A percentile compares a stretch with the other conserved stretches of the same genome.
phyloP scores from a whole-genome alignment of 805 yeast genomes.

The Hemisphaericaspora nanyangensis region DNA sequence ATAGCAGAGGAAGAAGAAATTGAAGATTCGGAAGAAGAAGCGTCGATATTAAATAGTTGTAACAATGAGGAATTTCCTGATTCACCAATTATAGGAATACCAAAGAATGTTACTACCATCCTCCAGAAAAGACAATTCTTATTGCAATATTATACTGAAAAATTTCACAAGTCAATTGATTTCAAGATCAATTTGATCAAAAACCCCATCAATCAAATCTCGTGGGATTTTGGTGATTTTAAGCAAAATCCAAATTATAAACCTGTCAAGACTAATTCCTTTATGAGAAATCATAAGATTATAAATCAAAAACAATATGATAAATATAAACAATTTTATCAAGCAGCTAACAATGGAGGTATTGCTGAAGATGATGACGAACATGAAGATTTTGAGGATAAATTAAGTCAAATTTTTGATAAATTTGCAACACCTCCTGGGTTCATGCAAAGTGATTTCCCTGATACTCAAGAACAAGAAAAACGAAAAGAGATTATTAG shows the following conservation, averaged over 20 bases:
- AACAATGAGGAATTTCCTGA: slow-evolving; percentile 4
- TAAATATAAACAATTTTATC: slow-evolving; percentile 1
- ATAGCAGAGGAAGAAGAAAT: slow-evolving; percentile 6
- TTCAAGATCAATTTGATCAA: slow-evolving; percentile 21
- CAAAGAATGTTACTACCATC: slow-evolving; percentile 1
- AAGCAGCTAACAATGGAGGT: background rate
- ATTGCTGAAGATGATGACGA: slow-evolving; percentile 6
- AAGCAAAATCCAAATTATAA: slow-evolving; percentile 11
- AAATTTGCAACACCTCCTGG: slow-evolving; percentile 39
- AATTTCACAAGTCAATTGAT: slow-evolving; percentile 14
- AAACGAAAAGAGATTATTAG: slow-evolving; percentile 17
- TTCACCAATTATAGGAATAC: slow-evolving; percentile 4
- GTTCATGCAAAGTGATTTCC: slow-evolving; percentile 36
- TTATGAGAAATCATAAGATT: slow-evolving; percentile 3
- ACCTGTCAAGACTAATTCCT: slow-evolving; percentile 1
- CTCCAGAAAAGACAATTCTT: slow-evolving; percentile 6
- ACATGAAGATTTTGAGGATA: slow-evolving; percentile 10
- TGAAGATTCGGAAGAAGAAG: slow-evolving; percentile 15
- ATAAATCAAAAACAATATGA: slow-evolving; percentile 5
- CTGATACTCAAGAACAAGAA: slow-evolving; percentile 28
- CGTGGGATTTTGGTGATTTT: slow-evolving; percentile 37
- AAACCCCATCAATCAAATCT: slow-evolving; percentile 35
- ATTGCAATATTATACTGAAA: slow-evolving; percentile 13
- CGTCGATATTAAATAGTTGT: slow-evolving; percentile 2
- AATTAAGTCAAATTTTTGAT: slow-evolving; percentile 30